Base-by-base conservation (phyloP, 768 basidiomycete genomes). In the Rickenella mellea region DNA sequence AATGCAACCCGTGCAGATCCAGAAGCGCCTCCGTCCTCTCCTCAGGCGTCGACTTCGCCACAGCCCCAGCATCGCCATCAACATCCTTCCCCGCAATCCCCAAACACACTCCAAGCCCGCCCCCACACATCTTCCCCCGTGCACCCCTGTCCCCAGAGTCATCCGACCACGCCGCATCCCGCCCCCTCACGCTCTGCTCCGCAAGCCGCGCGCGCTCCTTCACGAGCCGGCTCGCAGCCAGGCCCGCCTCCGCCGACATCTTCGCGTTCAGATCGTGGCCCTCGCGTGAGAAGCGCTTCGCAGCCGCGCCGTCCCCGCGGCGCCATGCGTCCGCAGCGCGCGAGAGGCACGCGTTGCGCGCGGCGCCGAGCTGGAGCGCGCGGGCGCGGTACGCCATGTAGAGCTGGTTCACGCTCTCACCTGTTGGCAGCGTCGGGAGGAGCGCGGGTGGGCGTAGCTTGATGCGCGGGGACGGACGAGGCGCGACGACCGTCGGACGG, bases 321-420 rank as follows among this genome's bases (percentile, higher is more conserved):
- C 89, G 73, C 88, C 91, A 99, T 3, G 93, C 91, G 53, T 96
- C 92, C 2, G 96, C 94, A 10, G 96, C 96, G 32, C 91, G 78
- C 1, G 89, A 89, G 21, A 99, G 70, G 59, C 89, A 96, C 12
- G 90, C 90, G 52, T 98, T 98, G 27, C 96, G 72, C 25, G 89
- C 89, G 2, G 90, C 86, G 39, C 94, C 96, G 19, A 97, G 78
- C 53, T 96, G 86, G 44, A 98, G 71, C 20, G 89, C 92, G 26
- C 85, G 79, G 26, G 81, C 73, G 14, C 96, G 82, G 55, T 96
- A 94, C 1, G 77, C 59, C 79, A 96, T 84, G 63, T 99, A 99
- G 48, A 96, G 60, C 40, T 59, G 70, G 58, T 80, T 92, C 37
- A 93, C 60, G 0, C 80, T 58, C 36, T 87, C 79, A 12, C 94